phyloP scores from a whole-genome alignment of 2,329 filamentous ascomycete species.

The Rhinocladiella similis region DNA sequence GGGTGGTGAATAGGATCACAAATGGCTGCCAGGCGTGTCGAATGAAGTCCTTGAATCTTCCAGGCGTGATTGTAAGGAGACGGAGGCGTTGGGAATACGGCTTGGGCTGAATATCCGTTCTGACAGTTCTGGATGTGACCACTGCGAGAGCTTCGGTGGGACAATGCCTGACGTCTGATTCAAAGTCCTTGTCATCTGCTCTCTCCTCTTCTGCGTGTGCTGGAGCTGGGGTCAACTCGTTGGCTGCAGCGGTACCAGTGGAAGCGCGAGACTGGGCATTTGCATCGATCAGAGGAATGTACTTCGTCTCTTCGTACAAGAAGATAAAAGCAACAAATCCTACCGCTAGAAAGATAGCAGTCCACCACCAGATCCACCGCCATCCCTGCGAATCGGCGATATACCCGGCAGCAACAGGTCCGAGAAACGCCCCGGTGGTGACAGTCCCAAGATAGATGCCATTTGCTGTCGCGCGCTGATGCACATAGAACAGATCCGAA shows the following conservation, averaged over 20 bases:
- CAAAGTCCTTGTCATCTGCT: constrained; percentile 3
- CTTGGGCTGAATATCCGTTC: constrained; percentile 31
- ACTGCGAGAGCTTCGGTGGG: not conserved
- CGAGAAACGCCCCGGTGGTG: constrained; percentile 15
- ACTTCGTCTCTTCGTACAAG: not conserved
- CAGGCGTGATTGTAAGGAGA: constrained; percentile 32
- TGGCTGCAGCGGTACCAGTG: not conserved
- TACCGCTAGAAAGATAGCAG: constrained; percentile 35
- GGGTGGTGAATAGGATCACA: constrained; percentile 23
- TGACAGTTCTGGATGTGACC: constrained; percentile 22
- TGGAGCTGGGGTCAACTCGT: no score
- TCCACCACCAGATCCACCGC: constrained; percentile 39
- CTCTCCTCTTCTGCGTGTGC: not conserved
- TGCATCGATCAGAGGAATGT: not conserved
- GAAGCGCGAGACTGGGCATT: not conserved
- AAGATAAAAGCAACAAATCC: constrained; percentile 27
- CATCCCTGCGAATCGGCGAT: constrained; percentile 36
- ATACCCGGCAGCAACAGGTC: constrained; percentile 35
- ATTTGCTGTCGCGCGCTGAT: not conserved
- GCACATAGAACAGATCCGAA: not conserved
- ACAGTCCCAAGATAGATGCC: not conserved
- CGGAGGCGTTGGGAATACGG: constrained; percentile 33
- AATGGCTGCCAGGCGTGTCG: constrained; percentile 35
- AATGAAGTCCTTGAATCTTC: constrained; percentile 26
- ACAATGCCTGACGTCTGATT: not conserved